Evolutionary conservation across 441 rosid genomes (phyloP).

Genomic region (Erysimum pusillum): DNA sequence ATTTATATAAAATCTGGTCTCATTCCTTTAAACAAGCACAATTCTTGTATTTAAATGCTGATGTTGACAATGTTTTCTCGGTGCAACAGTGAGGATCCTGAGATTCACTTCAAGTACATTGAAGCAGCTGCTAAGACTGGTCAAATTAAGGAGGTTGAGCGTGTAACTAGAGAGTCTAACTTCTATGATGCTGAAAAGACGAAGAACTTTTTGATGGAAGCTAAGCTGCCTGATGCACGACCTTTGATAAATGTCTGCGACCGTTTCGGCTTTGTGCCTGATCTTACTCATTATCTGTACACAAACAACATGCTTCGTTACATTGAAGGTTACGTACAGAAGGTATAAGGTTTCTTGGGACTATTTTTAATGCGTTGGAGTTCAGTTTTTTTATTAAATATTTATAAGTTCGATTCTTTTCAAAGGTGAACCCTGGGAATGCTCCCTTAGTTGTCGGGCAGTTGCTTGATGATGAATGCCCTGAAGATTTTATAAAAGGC

Average conservation of each 20-base stretch:
- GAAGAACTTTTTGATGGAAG: constrained; percentile 95
- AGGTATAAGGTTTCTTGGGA: constrained; percentile 56
- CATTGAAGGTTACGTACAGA: constrained; percentile 96
- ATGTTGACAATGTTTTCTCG: constrained; percentile 17
- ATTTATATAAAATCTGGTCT: constrained; percentile 28
- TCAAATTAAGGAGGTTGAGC: constrained; percentile 98
- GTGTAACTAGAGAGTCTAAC: constrained; percentile 95
- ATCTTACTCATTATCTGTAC: constrained; percentile 94
- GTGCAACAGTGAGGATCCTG: constrained; percentile 95
- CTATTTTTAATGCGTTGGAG: not conserved
- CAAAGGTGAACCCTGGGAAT: constrained; percentile 89
- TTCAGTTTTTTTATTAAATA: constrained; percentile 17
- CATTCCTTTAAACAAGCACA: constrained; percentile 29
- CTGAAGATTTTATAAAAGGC: constrained; percentile 94
- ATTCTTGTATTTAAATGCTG: constrained; percentile 29
- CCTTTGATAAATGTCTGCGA: constrained; percentile 97
- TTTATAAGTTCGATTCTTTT: constrained; percentile 37
- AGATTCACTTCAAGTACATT: constrained; percentile 93
- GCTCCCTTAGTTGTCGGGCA: constrained; percentile 97
- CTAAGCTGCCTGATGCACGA: constrained; percentile 96
- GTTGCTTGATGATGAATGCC: constrained; percentile 93
- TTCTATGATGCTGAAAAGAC: constrained; percentile 96
- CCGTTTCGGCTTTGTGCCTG: constrained; percentile 94
- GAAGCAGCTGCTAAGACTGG: constrained; percentile 99
- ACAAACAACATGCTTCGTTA: constrained; percentile 95